These are phyloP conservation scores for Aleurites moluccanus DNA, from an alignment of 441 rosid genomes.

Conservation along the genomic window DNA sequence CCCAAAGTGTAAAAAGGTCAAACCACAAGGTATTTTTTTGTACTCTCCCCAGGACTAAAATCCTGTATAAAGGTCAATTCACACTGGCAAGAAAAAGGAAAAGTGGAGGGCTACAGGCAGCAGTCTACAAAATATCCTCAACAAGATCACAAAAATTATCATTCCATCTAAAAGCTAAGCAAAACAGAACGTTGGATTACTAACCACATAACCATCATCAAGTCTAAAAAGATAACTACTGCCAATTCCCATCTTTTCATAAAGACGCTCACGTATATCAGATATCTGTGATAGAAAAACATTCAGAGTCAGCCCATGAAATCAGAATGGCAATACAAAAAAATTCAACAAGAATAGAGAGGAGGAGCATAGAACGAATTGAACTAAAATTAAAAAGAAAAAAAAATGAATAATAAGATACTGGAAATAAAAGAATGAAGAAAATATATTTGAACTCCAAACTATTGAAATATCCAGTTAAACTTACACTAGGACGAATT, in stretches of 20 bases:
- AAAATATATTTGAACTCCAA: slow-evolving; percentile 5
- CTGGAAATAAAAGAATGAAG: slow-evolving; percentile 1
- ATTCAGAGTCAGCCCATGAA: slow-evolving; percentile 20
- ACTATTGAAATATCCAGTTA: slow-evolving; percentile 22
- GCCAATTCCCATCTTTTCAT: slow-evolving; percentile 99
- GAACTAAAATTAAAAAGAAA: slow-evolving; percentile 8
- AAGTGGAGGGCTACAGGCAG: background rate
- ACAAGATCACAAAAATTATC: background rate
- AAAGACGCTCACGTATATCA: slow-evolving; percentile 87
- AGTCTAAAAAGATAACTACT: slow-evolving; percentile 99
- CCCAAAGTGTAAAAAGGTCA: too few relatives aligned
- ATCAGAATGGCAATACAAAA: slow-evolving; percentile 11
- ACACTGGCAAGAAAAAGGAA: background rate
- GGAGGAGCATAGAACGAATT: background rate
- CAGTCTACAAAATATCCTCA: background rate
- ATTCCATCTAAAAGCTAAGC: slow-evolving; percentile 9
- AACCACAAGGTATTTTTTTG: too few relatives aligned
- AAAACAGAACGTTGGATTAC: slow-evolving; percentile 25
- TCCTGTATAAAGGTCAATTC: background rate
- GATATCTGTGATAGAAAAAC: slow-evolving; percentile 65
- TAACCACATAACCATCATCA: slow-evolving; percentile 97
- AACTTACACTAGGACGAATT: slow-evolving; percentile 85
- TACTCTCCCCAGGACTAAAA: too few relatives aligned
- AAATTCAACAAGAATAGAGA: slow-evolving; percentile 5
- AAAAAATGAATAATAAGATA: background rate